Percentiles rank a stretch among this genome's conserved stretches.
Evolutionary conservation across 208 protist species (phyloP).

Genomic region (Leishmania amazonensis): DNA sequence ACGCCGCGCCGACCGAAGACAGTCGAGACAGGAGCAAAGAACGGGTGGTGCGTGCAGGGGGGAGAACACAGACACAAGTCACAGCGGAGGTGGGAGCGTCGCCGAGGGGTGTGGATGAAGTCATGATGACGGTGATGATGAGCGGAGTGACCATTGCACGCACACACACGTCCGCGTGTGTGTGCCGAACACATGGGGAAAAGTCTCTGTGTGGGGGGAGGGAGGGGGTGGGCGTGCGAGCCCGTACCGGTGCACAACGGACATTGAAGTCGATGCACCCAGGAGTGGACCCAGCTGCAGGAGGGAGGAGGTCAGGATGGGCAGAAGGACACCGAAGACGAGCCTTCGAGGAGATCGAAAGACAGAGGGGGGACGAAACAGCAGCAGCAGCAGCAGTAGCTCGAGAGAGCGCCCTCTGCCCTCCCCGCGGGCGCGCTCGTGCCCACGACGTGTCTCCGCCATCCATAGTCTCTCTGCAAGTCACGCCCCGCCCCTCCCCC

Average conservation of each 20-base stretch:
- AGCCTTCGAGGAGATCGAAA: not conserved
- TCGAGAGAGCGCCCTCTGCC: not conserved
- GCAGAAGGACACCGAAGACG: not conserved
- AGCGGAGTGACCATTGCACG: too few relatives aligned
- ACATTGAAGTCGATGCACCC: not conserved
- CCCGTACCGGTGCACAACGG: not conserved
- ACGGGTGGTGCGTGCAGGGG: too few relatives aligned
- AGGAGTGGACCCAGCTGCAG: not conserved
- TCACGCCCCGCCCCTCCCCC: not conserved
- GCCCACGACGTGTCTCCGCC: not conserved
- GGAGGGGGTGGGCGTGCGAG: not conserved
- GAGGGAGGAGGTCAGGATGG: not conserved
- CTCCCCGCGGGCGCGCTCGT: not conserved
- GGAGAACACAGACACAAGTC: not conserved
- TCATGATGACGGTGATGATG: too few relatives aligned
- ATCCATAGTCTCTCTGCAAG: not conserved
- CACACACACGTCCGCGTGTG: not conserved
- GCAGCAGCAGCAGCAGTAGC: not conserved
- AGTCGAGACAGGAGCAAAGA: not conserved
- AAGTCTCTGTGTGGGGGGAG: not conserved
- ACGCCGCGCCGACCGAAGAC: not conserved
- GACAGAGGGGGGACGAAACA: not conserved
- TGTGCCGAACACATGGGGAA: not conserved
- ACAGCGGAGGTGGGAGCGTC: not conserved
- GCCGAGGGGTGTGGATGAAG: not conserved